phyloP scores from a whole-genome alignment of 2,329 filamentous ascomycete genomes.

The Talaromyces sp. region DNA sequence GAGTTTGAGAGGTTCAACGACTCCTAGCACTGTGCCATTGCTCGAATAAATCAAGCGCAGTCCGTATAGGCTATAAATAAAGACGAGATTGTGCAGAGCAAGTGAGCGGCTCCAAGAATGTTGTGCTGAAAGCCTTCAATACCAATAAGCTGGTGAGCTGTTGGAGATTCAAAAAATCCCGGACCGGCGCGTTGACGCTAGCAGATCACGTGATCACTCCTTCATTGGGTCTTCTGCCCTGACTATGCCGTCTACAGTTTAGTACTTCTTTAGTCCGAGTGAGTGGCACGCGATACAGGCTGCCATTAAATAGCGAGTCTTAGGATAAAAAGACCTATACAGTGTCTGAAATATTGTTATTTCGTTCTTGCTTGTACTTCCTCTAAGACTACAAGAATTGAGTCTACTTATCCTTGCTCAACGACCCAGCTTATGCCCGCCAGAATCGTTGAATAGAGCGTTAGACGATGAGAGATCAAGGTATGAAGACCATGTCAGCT shows the following conservation, averaged over 20 bases:
- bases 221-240: not conserved
- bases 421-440: not conserved
- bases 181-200: constrained; percentile 6
- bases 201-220: not conserved
- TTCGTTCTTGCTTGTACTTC: not conserved
- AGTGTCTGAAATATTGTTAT: not conserved
- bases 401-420: not conserved
- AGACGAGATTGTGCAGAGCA: not conserved
- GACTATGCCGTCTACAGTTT: constrained; percentile 1
- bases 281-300: not conserved
- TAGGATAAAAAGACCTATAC: no score
- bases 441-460: not conserved
- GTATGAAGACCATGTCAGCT: not conserved
- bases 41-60: not conserved
- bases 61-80: not conserved
- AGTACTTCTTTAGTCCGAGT: not conserved
- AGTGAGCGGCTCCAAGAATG: not conserved
- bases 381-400: not conserved
- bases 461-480: not conserved
- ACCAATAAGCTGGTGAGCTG: not conserved
- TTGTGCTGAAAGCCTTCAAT: not conserved
- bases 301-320: no score
- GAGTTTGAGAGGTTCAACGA: not conserved
- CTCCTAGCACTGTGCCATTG: constrained; percentile 4
- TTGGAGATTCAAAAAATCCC: constrained; percentile 13